Evolutionary conservation across 2,329 filamentous ascomycete genomes (phyloP).

Genomic region (Colletotrichum scovillei): DNA sequence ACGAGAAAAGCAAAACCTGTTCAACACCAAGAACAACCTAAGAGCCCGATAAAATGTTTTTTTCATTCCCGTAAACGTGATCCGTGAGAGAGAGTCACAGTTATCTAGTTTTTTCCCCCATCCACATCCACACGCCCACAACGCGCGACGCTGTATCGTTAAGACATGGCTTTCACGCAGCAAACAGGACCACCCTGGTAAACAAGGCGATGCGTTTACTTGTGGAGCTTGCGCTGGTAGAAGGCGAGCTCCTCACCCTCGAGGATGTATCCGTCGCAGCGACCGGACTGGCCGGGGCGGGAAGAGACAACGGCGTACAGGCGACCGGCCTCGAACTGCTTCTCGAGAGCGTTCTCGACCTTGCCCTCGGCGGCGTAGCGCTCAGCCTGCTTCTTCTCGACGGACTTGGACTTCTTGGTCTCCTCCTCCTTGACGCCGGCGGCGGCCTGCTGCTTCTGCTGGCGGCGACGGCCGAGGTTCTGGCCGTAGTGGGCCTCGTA

Average conservation of each 20-base stretch:
- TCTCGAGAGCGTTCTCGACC: constrained; percentile 92
- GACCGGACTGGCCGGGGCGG: constrained; percentile 96
- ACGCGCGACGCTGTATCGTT: constrained; percentile 7
- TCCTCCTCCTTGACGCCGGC: constrained; percentile 72
- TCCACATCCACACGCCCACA: background rate
- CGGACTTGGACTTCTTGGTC: constrained; percentile 92
- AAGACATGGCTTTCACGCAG: background rate
- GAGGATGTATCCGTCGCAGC: constrained; percentile 96
- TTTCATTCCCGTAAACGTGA: constrained; percentile 36
- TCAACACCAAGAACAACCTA: constrained; percentile 37
- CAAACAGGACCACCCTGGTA: background rate
- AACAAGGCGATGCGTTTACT: constrained; percentile 69
- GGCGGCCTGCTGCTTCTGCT: constrained; percentile 76
- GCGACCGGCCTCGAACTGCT: constrained; percentile 99
- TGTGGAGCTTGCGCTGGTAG: constrained; percentile 99
- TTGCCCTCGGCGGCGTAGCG: constrained; percentile 88
- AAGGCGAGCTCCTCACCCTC: constrained; percentile 99
- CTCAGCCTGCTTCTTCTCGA: constrained; percentile 96
- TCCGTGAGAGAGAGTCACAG: constrained; percentile 1
- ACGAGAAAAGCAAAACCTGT: constrained; percentile 32
- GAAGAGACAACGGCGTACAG: constrained; percentile 93
- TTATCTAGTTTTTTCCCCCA: constrained; percentile 1
- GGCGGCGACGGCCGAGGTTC: constrained; percentile 87
- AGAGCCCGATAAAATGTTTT: constrained; percentile 35
- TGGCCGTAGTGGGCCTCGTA: constrained; percentile 99